phyloP scores from a whole-genome alignment of 768 basidiomycete species.

The Cystobasidium onofrii region DNA sequence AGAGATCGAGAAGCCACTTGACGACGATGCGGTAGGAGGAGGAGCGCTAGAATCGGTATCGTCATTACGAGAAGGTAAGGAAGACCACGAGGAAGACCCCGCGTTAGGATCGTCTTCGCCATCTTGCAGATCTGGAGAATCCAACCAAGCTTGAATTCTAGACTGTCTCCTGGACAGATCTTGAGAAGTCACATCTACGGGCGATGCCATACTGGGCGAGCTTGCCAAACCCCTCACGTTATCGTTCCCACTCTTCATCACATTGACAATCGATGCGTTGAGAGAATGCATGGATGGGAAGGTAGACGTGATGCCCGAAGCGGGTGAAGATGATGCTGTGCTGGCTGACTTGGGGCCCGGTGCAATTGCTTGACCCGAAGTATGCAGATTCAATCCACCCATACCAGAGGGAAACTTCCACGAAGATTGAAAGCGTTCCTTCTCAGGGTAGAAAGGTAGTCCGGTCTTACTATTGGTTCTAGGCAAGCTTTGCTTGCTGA shows the following conservation, averaged over 20 bases:
- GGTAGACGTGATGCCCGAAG: constrained; percentile 1
- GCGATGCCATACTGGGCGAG: neutral
- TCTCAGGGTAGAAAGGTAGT: constrained; percentile 14
- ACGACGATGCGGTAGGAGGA: neutral
- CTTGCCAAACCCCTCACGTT: neutral
- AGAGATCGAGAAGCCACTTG: constrained; percentile 14
- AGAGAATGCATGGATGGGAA: constrained; percentile 24
- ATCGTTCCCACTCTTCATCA: neutral
- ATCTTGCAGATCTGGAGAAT: constrained; percentile 15
- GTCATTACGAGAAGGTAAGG: neutral
- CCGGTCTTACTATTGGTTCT: too few relatives aligned
- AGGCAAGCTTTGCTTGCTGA: neutral
- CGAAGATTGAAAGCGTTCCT: constrained; percentile 2
- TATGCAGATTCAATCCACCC: constrained; percentile 6
- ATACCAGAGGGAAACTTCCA: constrained; percentile 21
- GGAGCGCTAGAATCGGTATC: neutral
- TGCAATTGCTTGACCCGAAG: neutral
- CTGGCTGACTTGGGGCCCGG: neutral
- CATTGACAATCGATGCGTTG: constrained; percentile 7
- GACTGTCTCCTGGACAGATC: neutral
- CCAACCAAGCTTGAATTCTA: constrained; percentile 22
- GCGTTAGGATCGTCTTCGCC: neutral
- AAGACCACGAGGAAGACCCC: neutral
- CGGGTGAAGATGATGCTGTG: neutral
- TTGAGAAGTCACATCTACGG: neutral